These are phyloP conservation scores for Hemisphaericaspora xylanilytica DNA, from an alignment of 1,139 yeast species.

Conservation along the genomic window DNA sequence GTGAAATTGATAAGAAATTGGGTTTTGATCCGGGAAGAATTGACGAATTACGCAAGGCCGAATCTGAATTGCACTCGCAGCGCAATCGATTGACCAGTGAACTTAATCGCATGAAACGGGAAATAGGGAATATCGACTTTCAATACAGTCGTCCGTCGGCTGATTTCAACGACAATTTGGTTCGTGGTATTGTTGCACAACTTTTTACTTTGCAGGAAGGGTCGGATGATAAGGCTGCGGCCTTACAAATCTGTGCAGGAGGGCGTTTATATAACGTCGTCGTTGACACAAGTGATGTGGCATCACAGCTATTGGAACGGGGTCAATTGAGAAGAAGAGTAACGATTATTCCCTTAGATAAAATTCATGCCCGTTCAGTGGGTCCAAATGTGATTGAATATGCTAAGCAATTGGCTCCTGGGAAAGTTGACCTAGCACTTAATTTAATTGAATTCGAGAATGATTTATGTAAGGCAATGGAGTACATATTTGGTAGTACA, in stretches of 20 bases:
- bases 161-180: slow-evolving; percentile 58
- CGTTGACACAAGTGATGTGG: slow-evolving; percentile 84
- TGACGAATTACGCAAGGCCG: slow-evolving; percentile 46
- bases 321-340: slow-evolving; percentile 82
- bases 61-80: slow-evolving; percentile 27
- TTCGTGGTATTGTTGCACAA: slow-evolving; percentile 89
- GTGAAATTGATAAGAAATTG: slow-evolving; percentile 40
- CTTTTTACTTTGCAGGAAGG: slow-evolving; percentile 63
- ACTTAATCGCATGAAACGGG: slow-evolving; percentile 57
- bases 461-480: slow-evolving; percentile 79
- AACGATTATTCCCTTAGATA: slow-evolving; percentile 89
- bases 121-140: slow-evolving; percentile 70
- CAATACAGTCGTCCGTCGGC: slow-evolving; percentile 64
- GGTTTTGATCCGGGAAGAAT: slow-evolving; percentile 61
- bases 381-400: slow-evolving; percentile 42
- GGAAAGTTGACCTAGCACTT: slow-evolving; percentile 83
- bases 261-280: slow-evolving; percentile 86
- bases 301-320: slow-evolving; percentile 72
- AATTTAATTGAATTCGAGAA: slow-evolving; percentile 72
- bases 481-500: slow-evolving; percentile 85
- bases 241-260: slow-evolving; percentile 94
- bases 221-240: slow-evolving; percentile 66
- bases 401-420: slow-evolving; percentile 75
- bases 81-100: slow-evolving; percentile 43
- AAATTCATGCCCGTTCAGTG: slow-evolving; percentile 61